phyloP scores from a whole-genome alignment of 2,329 filamentous ascomycete genomes.

The Gremmenia infestans region DNA sequence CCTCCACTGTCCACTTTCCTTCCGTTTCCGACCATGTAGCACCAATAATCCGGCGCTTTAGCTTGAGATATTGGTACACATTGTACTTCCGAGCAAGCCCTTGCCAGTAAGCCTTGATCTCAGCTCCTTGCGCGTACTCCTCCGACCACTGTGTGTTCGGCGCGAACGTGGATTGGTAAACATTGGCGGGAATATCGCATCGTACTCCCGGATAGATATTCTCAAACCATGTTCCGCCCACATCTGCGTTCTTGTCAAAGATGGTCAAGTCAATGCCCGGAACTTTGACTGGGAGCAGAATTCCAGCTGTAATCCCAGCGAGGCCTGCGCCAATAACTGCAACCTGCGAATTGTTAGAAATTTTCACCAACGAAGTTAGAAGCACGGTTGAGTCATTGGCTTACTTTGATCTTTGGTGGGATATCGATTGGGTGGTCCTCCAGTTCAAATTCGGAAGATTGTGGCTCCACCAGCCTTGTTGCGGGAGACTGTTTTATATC shows the following conservation, averaged over 20 bases:
- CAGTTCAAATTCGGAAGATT: conserved; percentile 26
- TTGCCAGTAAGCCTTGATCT: conserved; percentile 66
- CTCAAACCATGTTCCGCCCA: conserved; percentile 47
- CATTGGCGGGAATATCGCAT: conserved; percentile 32
- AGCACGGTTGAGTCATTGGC: not conserved
- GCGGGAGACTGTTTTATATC: not conserved
- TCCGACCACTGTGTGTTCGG: conserved; percentile 65
- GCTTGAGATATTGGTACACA: conserved; percentile 52
- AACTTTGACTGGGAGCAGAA: conserved; percentile 63
- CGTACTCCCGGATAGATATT: conserved; percentile 32
- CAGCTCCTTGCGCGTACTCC: conserved; percentile 58
- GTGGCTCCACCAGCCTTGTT: not conserved
- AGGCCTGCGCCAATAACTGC: conserved; percentile 58
- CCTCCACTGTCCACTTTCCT: conserved; percentile 45
- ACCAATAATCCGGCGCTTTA: conserved; percentile 49
- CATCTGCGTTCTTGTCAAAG: conserved; percentile 43
- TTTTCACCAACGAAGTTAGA: conserved; percentile 46
- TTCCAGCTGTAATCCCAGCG: conserved; percentile 58
- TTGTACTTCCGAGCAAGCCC: conserved; percentile 56
- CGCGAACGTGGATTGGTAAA: conserved; percentile 62
- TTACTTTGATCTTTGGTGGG: conserved; percentile 2
- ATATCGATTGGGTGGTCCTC: conserved; percentile 34
- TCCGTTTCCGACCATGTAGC: conserved; percentile 45
- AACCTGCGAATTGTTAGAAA: conserved; percentile 40
- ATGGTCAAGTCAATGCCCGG: conserved; percentile 46